These are phyloP conservation scores for Triadica sebifera DNA, from an alignment of 345 rosid genomes.

Conservation along the genomic window DNA sequence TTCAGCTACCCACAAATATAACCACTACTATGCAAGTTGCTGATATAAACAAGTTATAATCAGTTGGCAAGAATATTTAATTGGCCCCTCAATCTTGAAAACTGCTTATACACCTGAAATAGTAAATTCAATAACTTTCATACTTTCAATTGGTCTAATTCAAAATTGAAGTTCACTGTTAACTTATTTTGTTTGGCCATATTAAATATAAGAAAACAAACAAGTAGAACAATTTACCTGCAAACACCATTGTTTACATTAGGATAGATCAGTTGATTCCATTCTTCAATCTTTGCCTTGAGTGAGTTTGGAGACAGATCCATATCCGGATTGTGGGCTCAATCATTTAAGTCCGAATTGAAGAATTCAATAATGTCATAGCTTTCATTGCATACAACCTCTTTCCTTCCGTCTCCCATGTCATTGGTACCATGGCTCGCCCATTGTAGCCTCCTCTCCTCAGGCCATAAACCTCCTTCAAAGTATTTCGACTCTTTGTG, in stretches of 20 bases:
- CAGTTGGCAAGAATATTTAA: too few species aligned
- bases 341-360: conserved; percentile 58
- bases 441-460: conserved; percentile 68
- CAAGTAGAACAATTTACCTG: conserved; percentile 42
- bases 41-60: background rate
- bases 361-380: conserved; percentile 69
- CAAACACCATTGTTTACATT: conserved; percentile 81
- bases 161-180: too few species aligned
- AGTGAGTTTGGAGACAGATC: conserved; percentile 57
- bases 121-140: background rate
- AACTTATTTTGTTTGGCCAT: too few species aligned
- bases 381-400: conserved; percentile 76
- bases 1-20: background rate
- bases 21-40: background rate
- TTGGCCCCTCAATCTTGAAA: background rate
- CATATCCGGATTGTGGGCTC: conserved; percentile 47
- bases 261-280: conserved; percentile 76
- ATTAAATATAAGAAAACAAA: too few species aligned
- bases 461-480: conserved; percentile 64
- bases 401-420: conserved; percentile 66
- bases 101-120: background rate
- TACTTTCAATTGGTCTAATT: too few species aligned
- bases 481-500: conserved; percentile 52
- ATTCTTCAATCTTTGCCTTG: conserved; percentile 52
- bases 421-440: conserved; percentile 78